phyloP scores from a whole-genome alignment of 1,139 yeast genomes.

The Suhomyces kunorum region DNA sequence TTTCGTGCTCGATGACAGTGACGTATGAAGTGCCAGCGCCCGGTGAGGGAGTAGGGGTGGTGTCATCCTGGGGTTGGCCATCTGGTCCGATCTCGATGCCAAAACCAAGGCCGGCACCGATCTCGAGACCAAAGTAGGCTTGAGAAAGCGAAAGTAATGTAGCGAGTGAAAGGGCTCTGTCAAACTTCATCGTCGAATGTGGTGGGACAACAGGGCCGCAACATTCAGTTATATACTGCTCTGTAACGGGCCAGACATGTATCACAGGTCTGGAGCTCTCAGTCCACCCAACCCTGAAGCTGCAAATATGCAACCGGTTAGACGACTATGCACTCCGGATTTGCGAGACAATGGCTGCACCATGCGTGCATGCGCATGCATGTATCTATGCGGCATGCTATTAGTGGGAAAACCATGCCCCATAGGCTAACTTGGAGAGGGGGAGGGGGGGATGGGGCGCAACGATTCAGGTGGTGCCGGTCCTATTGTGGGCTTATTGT shows the following conservation, averaged over 20 bases:
- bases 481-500: no score
- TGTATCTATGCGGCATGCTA: no score
- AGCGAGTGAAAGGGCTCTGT: slow-evolving; percentile 14
- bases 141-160: slow-evolving; percentile 9
- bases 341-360: slow-evolving; percentile 1
- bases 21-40: slow-evolving; percentile 3
- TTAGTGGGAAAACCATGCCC: no score
- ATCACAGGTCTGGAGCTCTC: not conserved
- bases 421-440: no score
- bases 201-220: not conserved
- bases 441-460: no score
- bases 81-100: slow-evolving; percentile 5
- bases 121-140: slow-evolving; percentile 9
- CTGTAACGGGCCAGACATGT: no score
- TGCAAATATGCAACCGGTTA: slow-evolving; percentile 2
- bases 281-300: no score
- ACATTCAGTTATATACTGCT: not conserved
- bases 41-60: slow-evolving; percentile 1
- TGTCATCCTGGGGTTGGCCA: no score
- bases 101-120: slow-evolving; percentile 6
- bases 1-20: slow-evolving; percentile 13
- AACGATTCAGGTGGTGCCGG: no score
- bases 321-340: not conserved
- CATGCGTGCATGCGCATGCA: not conserved
- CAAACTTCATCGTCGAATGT: slow-evolving; percentile 11